A percentile compares a stretch with the other conserved stretches of the same genome.
Evolutionary conservation across 2,329 filamentous ascomycete species (phyloP).

Genomic region (Penicillium sp.): DNA sequence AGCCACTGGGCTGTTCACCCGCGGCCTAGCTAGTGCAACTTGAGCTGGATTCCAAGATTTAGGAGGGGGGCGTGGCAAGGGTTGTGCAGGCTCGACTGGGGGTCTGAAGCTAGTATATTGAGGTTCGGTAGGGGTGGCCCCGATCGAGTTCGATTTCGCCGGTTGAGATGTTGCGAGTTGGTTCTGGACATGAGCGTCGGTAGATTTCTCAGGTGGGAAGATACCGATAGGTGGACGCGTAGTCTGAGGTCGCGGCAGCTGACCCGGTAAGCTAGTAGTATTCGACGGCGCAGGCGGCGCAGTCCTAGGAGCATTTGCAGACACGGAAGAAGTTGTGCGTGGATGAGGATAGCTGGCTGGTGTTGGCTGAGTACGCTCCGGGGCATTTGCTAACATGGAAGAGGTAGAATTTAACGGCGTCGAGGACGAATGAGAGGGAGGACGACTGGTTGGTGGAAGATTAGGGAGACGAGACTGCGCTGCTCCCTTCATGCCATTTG

Average conservation of each 20-base stretch:
- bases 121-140: not conserved
- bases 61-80: not conserved
- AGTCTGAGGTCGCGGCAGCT: not conserved
- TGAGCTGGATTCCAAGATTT: not conserved
- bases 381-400: not conserved
- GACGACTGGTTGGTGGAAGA: not conserved
- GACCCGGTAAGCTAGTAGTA: not conserved
- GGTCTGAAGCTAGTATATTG: not conserved
- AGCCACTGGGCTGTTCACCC: not conserved
- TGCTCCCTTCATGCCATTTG: not conserved
- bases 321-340: not conserved
- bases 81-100: not conserved
- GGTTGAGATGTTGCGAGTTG: not conserved
- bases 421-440: not conserved
- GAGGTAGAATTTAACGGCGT: not conserved
- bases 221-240: not conserved
- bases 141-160: not conserved
- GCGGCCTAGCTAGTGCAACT: not conserved
- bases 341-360: no score
- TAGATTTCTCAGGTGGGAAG: not conserved
- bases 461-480: not conserved
- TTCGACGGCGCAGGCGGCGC: not conserved
- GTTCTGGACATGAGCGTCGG: not conserved
- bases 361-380: not conserved
- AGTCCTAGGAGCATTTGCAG: not conserved